phyloP scores from a whole-genome alignment of 2,329 filamentous ascomycete species.

The Ciborinia camelliae region DNA sequence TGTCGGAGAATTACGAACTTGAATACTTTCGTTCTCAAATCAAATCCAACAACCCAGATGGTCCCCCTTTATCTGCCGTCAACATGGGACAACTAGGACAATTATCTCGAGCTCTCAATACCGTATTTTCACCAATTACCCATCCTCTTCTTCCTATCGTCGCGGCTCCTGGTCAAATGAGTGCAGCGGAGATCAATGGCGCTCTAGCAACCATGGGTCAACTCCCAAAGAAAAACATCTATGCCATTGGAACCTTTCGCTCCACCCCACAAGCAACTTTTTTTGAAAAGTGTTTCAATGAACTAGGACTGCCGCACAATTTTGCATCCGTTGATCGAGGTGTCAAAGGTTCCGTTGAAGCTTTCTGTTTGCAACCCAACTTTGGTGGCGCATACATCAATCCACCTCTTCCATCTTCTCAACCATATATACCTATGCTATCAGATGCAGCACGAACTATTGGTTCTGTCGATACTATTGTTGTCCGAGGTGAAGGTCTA shows the following conservation, averaged over 20 bases:
- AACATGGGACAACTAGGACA: constrained; percentile 89
- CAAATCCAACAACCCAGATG: constrained; percentile 62
- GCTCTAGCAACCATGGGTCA: constrained; percentile 76
- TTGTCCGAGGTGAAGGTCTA: constrained; percentile 53
- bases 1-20: constrained; percentile 85
- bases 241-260: constrained; percentile 71
- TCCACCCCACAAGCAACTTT: constrained; percentile 74
- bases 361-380: constrained; percentile 66
- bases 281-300: constrained; percentile 80
- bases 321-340: constrained; percentile 72
- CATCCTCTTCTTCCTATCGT: constrained; percentile 81
- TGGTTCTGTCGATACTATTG: constrained; percentile 78
- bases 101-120: constrained; percentile 78
- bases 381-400: constrained; percentile 83
- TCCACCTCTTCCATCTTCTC: constrained; percentile 60
- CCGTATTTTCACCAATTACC: constrained; percentile 83
- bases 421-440: constrained; percentile 59
- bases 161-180: constrained; percentile 81
- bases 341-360: constrained; percentile 63
- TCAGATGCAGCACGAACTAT: constrained; percentile 76
- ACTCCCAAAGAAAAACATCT: constrained; percentile 74
- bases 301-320: constrained; percentile 80
- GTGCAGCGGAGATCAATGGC: constrained; percentile 79
- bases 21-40: constrained; percentile 83
- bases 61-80: constrained; percentile 74